Base-by-base conservation (phyloP, 805 yeast species). In the Sporopachydermia quercuum region DNA sequence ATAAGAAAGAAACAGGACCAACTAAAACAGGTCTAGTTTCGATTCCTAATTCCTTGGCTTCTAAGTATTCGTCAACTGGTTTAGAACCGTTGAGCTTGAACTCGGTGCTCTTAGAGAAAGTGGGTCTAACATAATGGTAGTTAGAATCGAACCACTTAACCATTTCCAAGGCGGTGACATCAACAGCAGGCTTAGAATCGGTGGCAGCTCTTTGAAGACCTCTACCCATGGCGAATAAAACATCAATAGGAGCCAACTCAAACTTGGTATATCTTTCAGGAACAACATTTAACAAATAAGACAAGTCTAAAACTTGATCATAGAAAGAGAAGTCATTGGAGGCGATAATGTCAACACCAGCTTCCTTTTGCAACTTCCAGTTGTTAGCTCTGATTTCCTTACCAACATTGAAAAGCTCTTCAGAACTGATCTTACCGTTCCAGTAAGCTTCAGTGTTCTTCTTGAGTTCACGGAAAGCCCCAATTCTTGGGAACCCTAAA, bases 81-180 rank as follows among this genome's bases (percentile, higher is more conserved):
- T 91, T 91, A 57, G 78, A 70, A 59, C 95, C 94, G 66, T 80
- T 85, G 65, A 91, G 81, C 74, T 91, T 87, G 83, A 91, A 91
- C 58, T 78, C 78, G 49, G 96, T 89, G 53, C 85, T 74, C 74
- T 86, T 78, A 42, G 95, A 82, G 74, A 91, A 87, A 52, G 98
- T 91, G 66, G 98, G 98, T 75, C 98, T 84, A 58, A 91, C 97
- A 66, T 91, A 91, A 70, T 91, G 98, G 84, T 91, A 91, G 85
- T 91, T 91, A 50, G 96, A 83, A 69, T 91, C 98, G 56, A 91
- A 91, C 98, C 98, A 91, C 75, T 91, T 91, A 55, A 91, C 98
- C 98, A 91, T 91, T 76, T 91, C 94, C 42, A 16, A 37, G 56
- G 98, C 98, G 48, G 97, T 89, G 46, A 91, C 98, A 66, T 91